Percentiles rank a stretch among this genome's conserved stretches.
Evolutionary conservation across 768 basidiomycete species (phyloP).

Genomic region (Hericium alpestre): DNA sequence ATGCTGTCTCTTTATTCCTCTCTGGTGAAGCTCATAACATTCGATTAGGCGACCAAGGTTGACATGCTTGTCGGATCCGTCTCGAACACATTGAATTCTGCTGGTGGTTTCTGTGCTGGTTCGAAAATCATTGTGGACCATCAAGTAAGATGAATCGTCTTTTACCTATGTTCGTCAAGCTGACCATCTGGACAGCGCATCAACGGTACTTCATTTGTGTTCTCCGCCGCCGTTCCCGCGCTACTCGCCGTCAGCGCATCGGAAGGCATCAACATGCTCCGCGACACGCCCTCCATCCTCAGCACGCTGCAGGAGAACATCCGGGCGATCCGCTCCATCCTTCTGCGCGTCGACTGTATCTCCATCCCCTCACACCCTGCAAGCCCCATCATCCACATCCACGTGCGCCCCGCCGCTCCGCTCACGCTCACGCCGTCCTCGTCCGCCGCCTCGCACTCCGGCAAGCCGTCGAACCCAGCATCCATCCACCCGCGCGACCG

Average conservation of each 20-base stretch:
- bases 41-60: slow-evolving; percentile 63
- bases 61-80: slow-evolving; percentile 94
- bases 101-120: slow-evolving; percentile 94
- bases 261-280: slow-evolving; percentile 73
- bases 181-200: slow-evolving; percentile 50
- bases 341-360: slow-evolving; percentile 79
- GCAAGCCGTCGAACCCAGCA: slow-evolving; percentile 40
- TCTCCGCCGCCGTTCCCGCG: slow-evolving; percentile 89
- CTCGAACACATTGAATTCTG: slow-evolving; percentile 70
- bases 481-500: slow-evolving; percentile 25
- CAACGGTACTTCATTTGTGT: slow-evolving; percentile 92
- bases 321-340: slow-evolving; percentile 61
- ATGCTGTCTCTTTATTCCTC: slow-evolving; percentile 18
- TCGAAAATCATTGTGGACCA: slow-evolving; percentile 74
- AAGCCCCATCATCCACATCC: slow-evolving; percentile 83
- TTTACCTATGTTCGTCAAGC: not conserved
- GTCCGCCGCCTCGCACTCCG: slow-evolving; percentile 9
- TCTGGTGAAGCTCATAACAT: not conserved
- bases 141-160: slow-evolving; percentile 40
- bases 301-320: slow-evolving; percentile 73
- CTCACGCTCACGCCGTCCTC: slow-evolving; percentile 15
- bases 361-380: slow-evolving; percentile 76
- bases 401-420: slow-evolving; percentile 32
- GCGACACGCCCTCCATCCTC: slow-evolving; percentile 66
- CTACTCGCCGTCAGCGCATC: slow-evolving; percentile 82